A percentile compares a stretch with the other conserved stretches of the same genome.
phyloP scores from a whole-genome alignment of 2,329 filamentous ascomycete species.

The Aspergillus sp. region DNA sequence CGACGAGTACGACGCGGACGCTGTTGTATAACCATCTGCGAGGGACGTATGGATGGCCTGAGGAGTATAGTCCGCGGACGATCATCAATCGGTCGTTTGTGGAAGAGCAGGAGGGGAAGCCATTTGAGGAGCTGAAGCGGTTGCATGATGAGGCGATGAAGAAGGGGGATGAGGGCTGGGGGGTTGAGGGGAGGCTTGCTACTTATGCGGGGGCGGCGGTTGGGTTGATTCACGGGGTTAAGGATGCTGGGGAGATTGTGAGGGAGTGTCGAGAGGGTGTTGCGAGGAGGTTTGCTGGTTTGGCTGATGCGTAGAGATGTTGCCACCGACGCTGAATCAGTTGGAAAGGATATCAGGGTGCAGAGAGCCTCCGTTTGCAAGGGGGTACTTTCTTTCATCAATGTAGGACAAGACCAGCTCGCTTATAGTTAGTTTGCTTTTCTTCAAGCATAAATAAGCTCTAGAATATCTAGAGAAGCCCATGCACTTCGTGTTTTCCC shows the following conservation, averaged over 20 bases:
- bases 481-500: no score
- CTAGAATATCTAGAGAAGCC: no score
- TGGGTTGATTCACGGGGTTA: constrained; percentile 45
- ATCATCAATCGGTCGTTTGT: constrained; percentile 57
- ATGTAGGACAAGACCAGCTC: no score
- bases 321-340: no score
- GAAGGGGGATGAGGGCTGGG: constrained; percentile 49
- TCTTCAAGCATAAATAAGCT: no score
- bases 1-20: constrained; percentile 50
- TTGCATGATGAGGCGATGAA: constrained; percentile 44
- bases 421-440: no score
- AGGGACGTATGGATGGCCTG: constrained; percentile 61
- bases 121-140: constrained; percentile 48
- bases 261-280: constrained; percentile 12
- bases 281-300: not conserved
- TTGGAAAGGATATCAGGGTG: no score
- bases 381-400: no score
- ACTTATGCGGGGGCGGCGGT: constrained; percentile 52
- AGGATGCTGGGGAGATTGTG: constrained; percentile 43
- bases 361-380: no score
- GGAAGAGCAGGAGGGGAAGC: constrained; percentile 42
- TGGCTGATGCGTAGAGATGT: no score
- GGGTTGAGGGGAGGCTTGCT: constrained; percentile 48
- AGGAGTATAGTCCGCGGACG: constrained; percentile 58
- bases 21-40: constrained; percentile 56